Evolutionary conservation across 208 protist genomes (phyloP).

Genomic region (Wallacemonas sp.): DNA sequence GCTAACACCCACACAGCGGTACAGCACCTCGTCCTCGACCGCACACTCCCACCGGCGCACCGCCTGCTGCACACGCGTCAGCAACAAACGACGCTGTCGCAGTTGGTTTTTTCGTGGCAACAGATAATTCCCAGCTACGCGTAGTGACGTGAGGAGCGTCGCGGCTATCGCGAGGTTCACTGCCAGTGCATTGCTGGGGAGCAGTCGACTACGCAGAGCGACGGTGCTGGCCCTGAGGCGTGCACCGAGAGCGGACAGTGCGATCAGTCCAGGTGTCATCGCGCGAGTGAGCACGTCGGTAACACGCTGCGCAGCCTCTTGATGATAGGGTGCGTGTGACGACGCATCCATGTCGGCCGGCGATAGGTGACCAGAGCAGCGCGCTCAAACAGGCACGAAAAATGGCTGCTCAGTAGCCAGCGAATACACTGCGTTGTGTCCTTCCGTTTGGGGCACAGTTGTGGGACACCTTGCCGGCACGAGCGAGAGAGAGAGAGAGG

Average conservation of each 20-base stretch:
- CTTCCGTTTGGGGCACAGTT: no score
- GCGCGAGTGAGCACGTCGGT: neutral
- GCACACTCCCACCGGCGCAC: constrained; percentile 39
- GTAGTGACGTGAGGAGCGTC: constrained; percentile 13
- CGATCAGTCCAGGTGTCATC: neutral
- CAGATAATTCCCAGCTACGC: constrained; percentile 9
- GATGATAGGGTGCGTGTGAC: no score
- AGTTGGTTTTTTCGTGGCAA: constrained; percentile 31
- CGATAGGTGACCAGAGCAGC: no score
- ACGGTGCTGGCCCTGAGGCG: neutral
- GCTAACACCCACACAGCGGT: constrained; percentile 13
- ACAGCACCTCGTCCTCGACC: constrained; percentile 34
- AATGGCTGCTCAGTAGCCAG: no score
- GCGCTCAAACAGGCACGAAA: no score
- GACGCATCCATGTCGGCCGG: no score
- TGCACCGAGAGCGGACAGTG: neutral
- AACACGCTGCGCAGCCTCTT: neutral
- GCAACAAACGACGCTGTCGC: constrained; percentile 29
- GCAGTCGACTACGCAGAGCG: neutral
- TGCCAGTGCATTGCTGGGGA: neutral
- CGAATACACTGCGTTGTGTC: no score
- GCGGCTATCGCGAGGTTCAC: neutral
- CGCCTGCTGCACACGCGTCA: constrained; percentile 20
- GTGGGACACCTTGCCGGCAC: no score
- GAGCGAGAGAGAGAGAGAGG: no score